Conservation (phyloP, 345 rosid species). For the Garcia nutans region DNA sequence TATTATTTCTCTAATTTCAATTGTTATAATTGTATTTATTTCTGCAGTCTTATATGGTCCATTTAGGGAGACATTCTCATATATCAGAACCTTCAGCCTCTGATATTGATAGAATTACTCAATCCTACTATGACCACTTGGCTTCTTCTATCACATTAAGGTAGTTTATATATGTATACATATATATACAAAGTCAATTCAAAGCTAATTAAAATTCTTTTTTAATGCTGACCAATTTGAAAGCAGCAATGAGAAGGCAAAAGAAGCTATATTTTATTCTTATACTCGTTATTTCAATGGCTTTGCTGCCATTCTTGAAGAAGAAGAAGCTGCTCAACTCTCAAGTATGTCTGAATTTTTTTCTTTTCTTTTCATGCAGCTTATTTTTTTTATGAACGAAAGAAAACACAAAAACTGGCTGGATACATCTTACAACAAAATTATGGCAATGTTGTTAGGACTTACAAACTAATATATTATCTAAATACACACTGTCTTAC, state of each 20-base stretch:
- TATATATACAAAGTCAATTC: no score
- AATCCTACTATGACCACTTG: slow-evolving; percentile 15
- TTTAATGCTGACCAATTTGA: neutral
- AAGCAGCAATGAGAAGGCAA: slow-evolving; percentile 17
- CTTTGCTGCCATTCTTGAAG: slow-evolving; percentile 31
- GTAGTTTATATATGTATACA: slow-evolving; percentile 1
- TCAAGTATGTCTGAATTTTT: neutral
- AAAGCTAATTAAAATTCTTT: neutral
- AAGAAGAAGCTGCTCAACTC: slow-evolving; percentile 11
- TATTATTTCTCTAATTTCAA: no score
- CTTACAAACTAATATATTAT: no score
- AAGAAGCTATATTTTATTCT: slow-evolving; percentile 25
- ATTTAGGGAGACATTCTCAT: slow-evolving; percentile 14
- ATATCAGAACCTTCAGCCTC: neutral
- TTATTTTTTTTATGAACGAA: no score
- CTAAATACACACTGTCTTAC: no score
- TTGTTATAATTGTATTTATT: no score
- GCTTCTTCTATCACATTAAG: slow-evolving; percentile 15
- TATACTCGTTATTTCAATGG: slow-evolving; percentile 28
- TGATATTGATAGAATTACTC: neutral
- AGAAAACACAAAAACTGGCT: no score
- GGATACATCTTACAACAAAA: no score
- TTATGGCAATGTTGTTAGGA: no score
- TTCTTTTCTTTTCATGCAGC: no score
- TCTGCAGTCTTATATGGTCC: slow-evolving; percentile 26